Conservation (phyloP, 257 asterid genomes). For the Ehretia macrophylla region DNA sequence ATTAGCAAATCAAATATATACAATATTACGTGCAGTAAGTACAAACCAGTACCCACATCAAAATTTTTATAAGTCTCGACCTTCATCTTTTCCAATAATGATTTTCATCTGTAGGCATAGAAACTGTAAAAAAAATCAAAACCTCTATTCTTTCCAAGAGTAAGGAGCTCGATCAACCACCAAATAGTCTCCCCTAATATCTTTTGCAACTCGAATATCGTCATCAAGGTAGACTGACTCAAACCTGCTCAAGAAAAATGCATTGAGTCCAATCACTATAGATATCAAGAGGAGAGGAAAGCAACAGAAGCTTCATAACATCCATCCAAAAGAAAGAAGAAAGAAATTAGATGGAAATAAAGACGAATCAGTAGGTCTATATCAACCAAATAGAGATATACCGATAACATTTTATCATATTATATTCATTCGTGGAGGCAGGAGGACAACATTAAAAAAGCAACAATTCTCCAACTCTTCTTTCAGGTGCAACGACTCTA, state of each 20-base stretch:
- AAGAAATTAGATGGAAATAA: not conserved
- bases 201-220: slow-evolving; percentile 90
- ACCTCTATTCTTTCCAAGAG: slow-evolving; percentile 71
- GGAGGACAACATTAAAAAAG: too few species aligned
- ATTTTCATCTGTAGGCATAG: not conserved
- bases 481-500: too few species aligned
- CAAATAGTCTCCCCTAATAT: slow-evolving; percentile 78
- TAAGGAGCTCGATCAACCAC: slow-evolving; percentile 87
- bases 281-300: not conserved
- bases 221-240: slow-evolving; percentile 76
- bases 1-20: too few species aligned
- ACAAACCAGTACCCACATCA: too few species aligned
- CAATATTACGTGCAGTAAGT: too few species aligned
- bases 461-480: too few species aligned
- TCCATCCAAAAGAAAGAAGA: not conserved
- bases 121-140: not conserved
- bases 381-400: not conserved
- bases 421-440: too few species aligned
- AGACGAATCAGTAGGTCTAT: too few species aligned
- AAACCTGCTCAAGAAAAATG: slow-evolving; percentile 44
- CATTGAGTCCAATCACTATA: not conserved
- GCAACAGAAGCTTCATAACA: not conserved
- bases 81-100: not conserved
- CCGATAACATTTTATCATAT: not conserved
- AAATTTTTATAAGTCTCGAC: too few species aligned